These are phyloP conservation scores for Aspergillus incahuasiensis DNA, from an alignment of 495 filamentous ascomycete species.

Conservation along the genomic window DNA sequence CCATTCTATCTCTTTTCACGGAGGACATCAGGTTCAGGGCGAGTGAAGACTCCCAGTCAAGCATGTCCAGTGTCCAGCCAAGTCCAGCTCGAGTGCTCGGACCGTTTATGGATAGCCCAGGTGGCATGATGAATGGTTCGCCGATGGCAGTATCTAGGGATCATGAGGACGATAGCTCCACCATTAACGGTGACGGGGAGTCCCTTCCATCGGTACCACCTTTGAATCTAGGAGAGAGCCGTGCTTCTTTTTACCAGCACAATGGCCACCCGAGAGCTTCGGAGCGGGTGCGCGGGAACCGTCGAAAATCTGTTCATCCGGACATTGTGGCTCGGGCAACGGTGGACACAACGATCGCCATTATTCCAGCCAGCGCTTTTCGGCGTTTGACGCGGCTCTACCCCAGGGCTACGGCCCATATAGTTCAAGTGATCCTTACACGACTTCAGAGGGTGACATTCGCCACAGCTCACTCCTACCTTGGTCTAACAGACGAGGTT, in stretches of 20 bases:
- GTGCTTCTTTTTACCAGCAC: constrained; percentile 18
- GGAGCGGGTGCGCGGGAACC: constrained; percentile 36
- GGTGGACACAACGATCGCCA: constrained; percentile 95
- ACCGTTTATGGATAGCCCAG: constrained; percentile 43
- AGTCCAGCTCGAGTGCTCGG: constrained; percentile 37
- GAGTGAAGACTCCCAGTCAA: constrained; percentile 41
- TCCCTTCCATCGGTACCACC: constrained; percentile 60
- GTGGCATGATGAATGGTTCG: constrained; percentile 34
- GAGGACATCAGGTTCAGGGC: constrained; percentile 83
- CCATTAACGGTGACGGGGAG: constrained; percentile 20
- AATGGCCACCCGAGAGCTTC: constrained; percentile 10
- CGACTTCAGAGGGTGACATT: constrained; percentile 92
- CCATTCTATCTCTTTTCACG: constrained; percentile 92
- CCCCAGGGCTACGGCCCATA: constrained; percentile 92
- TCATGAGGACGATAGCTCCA: constrained; percentile 15
- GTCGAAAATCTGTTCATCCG: constrained; percentile 79
- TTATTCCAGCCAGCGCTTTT: constrained; percentile 95
- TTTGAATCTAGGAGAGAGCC: constrained; percentile 60
- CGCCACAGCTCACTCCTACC: constrained; percentile 86
- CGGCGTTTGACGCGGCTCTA: constrained; percentile 90
- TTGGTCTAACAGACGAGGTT: constrained; percentile 87
- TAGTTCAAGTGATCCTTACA: constrained; percentile 94
- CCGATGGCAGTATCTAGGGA: constrained; percentile 22
- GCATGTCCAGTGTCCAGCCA: constrained; percentile 32
- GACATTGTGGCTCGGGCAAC: constrained; percentile 97